These are phyloP conservation scores for Phanerodontia chrysosporium DNA, from an alignment of 768 basidiomycete genomes.

Conservation along the genomic window DNA sequence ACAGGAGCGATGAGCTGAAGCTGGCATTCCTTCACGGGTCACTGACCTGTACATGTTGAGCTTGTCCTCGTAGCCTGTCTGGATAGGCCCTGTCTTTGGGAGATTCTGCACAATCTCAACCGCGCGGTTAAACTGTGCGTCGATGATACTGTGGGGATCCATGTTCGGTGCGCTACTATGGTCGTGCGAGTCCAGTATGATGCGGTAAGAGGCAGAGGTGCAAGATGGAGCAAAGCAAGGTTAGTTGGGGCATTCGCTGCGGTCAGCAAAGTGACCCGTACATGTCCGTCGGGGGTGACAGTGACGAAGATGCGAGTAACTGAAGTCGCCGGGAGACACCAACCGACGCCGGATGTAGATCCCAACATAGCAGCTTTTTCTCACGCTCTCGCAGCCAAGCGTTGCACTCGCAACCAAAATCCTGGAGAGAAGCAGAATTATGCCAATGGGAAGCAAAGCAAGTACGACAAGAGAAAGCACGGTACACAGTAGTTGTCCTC, in stretches of 20 bases:
- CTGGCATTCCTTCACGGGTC: neutral
- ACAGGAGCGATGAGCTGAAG: slow-evolving; percentile 8
- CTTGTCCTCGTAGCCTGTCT: slow-evolving; percentile 95
- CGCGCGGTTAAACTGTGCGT: slow-evolving; percentile 87
- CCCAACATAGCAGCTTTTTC: neutral
- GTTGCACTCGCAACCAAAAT: too few relatives aligned
- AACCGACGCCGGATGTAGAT: neutral
- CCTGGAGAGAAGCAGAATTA: neutral
- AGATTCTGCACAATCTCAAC: slow-evolving; percentile 91
- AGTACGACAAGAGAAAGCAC: neutral
- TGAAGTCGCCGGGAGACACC: neutral
- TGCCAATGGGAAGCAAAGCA: neutral
- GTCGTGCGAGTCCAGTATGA: neutral
- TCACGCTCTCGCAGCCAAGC: slow-evolving; percentile 2
- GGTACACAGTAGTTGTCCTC: neutral
- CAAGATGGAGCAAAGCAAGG: neutral
- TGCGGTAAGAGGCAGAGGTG: neutral
- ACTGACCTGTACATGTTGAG: slow-evolving; percentile 85
- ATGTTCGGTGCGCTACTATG: slow-evolving; percentile 20
- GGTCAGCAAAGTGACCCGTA: neutral
- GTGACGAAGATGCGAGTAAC: neutral
- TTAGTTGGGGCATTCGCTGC: neutral
- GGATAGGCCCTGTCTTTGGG: slow-evolving; percentile 92
- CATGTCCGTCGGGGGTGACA: neutral
- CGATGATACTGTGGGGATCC: slow-evolving; percentile 65